Evolutionary conservation across 2,329 filamentous ascomycete species (phyloP).

Genomic region (Colletotrichum paranaense): DNA sequence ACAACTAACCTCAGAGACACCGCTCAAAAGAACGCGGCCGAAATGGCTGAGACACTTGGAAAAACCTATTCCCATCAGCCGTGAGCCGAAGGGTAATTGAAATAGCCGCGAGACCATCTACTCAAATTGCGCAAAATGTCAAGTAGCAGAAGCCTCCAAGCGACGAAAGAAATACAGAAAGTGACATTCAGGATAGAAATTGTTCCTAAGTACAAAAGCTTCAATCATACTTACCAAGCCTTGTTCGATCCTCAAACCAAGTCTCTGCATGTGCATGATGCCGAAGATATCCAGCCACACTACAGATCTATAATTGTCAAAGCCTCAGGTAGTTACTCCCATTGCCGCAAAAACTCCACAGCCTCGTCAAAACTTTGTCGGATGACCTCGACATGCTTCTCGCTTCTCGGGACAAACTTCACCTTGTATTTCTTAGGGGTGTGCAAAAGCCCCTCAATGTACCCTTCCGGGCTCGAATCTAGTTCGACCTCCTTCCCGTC

Average conservation of each 20-base stretch:
- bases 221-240: too few relatives aligned
- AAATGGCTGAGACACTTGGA: constrained; percentile 63
- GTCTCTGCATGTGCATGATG: too few relatives aligned
- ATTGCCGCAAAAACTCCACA: constrained; percentile 1
- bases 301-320: not conserved
- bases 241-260: too few relatives aligned
- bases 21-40: constrained; percentile 60
- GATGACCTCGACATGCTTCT: constrained; percentile 1
- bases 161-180: too few relatives aligned
- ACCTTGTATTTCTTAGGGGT: constrained; percentile 15
- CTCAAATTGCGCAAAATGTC: too few relatives aligned
- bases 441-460: constrained; percentile 11
- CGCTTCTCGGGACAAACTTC: constrained; percentile 17
- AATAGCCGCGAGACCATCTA: too few relatives aligned
- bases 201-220: too few relatives aligned
- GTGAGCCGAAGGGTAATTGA: not conserved
- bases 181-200: too few relatives aligned
- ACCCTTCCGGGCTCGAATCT: constrained; percentile 13
- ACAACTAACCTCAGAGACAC: constrained; percentile 53
- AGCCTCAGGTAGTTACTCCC: not conserved
- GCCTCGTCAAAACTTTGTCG: not conserved
- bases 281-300: too few relatives aligned
- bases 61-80: constrained; percentile 53
- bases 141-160: too few relatives aligned
- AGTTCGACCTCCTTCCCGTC: not conserved